These are phyloP conservation scores for Amanita fuliginea DNA, from an alignment of 768 basidiomycete species.

Conservation along the genomic window DNA sequence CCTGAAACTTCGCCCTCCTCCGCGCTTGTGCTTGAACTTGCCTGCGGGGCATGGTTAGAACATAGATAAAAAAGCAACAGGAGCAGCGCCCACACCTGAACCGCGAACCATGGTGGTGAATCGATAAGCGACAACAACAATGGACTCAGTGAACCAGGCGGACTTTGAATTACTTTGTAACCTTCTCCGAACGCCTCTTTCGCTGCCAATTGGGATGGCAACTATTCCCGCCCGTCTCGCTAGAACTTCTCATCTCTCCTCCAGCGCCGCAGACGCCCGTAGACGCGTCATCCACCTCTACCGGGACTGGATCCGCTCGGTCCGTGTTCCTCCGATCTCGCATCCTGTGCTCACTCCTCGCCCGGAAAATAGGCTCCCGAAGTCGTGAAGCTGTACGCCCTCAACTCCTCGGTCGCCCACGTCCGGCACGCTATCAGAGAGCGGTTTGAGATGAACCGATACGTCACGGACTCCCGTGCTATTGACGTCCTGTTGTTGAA, in stretches of 20 bases:
- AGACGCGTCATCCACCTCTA: constrained; percentile 68
- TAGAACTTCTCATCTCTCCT: constrained; percentile 50
- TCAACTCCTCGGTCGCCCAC: constrained; percentile 67
- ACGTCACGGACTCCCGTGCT: constrained; percentile 69
- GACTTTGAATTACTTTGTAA: constrained; percentile 14
- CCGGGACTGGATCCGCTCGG: constrained; percentile 88
- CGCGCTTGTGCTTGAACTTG: constrained; percentile 79
- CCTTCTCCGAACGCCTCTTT: not conserved
- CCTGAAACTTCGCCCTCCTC: constrained; percentile 84
- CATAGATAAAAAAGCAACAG: not conserved
- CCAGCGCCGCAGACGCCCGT: constrained; percentile 47
- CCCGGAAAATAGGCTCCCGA: constrained; percentile 66
- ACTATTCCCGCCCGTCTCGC: constrained; percentile 91
- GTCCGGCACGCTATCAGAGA: constrained; percentile 77
- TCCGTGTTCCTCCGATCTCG: constrained; percentile 28
- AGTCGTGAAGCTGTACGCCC: constrained; percentile 70
- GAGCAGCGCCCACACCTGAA: constrained; percentile 23
- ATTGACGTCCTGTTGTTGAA: constrained; percentile 85
- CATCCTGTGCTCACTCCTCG: not conserved
- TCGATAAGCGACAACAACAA: constrained; percentile 5
- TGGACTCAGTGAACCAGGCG: constrained; percentile 9
- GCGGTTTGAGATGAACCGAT: constrained; percentile 77
- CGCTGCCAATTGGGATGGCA: constrained; percentile 25
- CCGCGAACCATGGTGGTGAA: constrained; percentile 35
- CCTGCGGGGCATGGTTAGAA: constrained; percentile 25